Percentiles rank a stretch among this genome's conserved stretches.
These are phyloP conservation scores for Mucor indicus DNA, from an alignment of 371 early-diverging fungal species.

Conservation along the genomic window DNA sequence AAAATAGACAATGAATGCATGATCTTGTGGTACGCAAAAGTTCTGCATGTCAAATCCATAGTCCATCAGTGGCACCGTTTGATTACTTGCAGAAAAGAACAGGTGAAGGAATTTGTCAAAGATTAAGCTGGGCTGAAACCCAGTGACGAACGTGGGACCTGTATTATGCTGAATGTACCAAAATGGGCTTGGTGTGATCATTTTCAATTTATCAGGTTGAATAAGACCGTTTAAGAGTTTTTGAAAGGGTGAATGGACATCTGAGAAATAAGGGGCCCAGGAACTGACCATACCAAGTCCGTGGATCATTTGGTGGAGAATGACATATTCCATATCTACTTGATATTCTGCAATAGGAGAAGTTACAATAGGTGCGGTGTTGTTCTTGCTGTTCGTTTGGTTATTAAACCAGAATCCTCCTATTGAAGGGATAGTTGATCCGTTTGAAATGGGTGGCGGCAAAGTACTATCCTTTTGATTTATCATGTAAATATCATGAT, in stretches of 20 bases:
- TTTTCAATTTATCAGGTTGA: constrained; percentile 11
- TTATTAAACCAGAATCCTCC: constrained; percentile 25
- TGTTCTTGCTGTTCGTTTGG: not conserved
- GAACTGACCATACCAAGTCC: constrained; percentile 34
- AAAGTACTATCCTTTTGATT: constrained; percentile 9
- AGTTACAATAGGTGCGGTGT: too few relatives aligned
- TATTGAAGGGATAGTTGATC: not conserved
- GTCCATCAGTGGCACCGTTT: constrained; percentile 8
- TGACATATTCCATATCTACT: constrained; percentile 30
- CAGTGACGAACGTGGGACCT: constrained; percentile 25
- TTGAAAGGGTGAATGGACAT: constrained; percentile 25
- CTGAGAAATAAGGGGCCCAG: constrained; percentile 36
- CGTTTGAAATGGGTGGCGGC: not conserved
- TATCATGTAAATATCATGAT: constrained; percentile 33
- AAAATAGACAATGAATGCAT: not conserved
- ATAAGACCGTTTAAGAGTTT: constrained; percentile 18
- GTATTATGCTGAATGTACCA: constrained; percentile 15
- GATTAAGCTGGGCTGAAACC: constrained; percentile 33
- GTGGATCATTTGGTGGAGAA: constrained; percentile 35
- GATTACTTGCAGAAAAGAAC: constrained; percentile 6
- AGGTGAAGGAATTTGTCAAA: constrained; percentile 34
- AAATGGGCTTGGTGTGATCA: constrained; percentile 30
- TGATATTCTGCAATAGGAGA: constrained; percentile 27
- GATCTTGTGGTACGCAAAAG: constrained; percentile 14
- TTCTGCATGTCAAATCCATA: constrained; percentile 24